Percentiles rank a stretch among this genome's conserved stretches.
These are phyloP conservation scores for Claviceps purpurea DNA, from an alignment of 2,329 filamentous ascomycete species.

Conservation along the genomic window DNA sequence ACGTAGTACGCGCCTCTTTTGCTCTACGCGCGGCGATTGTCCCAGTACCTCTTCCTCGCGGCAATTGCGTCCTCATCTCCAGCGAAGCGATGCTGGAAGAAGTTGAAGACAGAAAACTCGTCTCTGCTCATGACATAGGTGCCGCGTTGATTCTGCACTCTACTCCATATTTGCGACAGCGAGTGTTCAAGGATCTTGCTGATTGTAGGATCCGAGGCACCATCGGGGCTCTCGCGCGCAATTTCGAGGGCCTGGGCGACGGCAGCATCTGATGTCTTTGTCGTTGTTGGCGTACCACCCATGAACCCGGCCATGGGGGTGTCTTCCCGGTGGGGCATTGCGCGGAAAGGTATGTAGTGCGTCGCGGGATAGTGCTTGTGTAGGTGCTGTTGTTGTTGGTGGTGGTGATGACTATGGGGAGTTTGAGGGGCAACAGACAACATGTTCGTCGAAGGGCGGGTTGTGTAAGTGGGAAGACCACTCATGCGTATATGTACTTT, in stretches of 20 bases:
- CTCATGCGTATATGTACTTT: conserved; percentile 9
- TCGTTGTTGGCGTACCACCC: conserved; percentile 3
- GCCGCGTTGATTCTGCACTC: conserved; percentile 49
- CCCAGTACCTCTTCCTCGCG: conserved; percentile 41
- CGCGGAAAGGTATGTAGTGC: neutral
- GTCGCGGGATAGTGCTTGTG: neutral
- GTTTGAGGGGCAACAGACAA: conserved; percentile 11
- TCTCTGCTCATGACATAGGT: conserved; percentile 62
- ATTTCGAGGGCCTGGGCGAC: conserved; percentile 61
- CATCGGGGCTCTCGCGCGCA: conserved; percentile 59
- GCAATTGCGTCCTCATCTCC: conserved; percentile 34
- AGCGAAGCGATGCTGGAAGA: conserved; percentile 55
- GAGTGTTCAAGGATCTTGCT: conserved; percentile 51
- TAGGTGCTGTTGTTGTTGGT: conserved; percentile 4
- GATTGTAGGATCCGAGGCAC: conserved; percentile 47
- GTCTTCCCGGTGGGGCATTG: conserved; percentile 13
- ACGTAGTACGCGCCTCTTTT: neutral
- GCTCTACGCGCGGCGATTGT: conserved; percentile 24
- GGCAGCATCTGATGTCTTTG: conserved; percentile 21
- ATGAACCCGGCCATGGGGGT: conserved; percentile 6
- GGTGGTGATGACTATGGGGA: conserved; percentile 6
- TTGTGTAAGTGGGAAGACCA: conserved; percentile 2
- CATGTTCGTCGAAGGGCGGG: conserved; percentile 6
- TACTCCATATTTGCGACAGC: conserved; percentile 51
- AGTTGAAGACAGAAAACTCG: conserved; percentile 82